These are phyloP conservation scores for Hypoxylon rubiginosum DNA, from an alignment of 2,329 filamentous ascomycete species.

Conservation along the genomic window DNA sequence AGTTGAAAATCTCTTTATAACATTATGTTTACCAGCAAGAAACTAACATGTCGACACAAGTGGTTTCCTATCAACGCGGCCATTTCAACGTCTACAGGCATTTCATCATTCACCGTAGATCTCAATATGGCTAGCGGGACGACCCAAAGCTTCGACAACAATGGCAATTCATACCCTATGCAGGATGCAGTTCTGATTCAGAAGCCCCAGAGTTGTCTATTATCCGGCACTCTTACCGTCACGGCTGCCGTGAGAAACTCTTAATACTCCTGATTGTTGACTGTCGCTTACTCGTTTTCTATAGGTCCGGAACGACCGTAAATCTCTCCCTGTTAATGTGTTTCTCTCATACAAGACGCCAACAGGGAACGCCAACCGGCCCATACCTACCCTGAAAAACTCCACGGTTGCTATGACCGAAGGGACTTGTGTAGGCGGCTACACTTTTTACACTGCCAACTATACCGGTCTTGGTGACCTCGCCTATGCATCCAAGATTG, in stretches of 20 bases:
- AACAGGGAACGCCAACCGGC: slow-evolving; percentile 54
- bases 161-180: slow-evolving; percentile 67
- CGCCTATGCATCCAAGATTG: slow-evolving; percentile 61
- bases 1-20: slow-evolving; percentile 33
- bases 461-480: slow-evolving; percentile 61
- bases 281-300: slow-evolving; percentile 13
- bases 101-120: slow-evolving; percentile 71
- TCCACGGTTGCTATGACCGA: slow-evolving; percentile 57
- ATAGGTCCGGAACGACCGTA: slow-evolving; percentile 62
- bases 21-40: background rate
- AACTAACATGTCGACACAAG: slow-evolving; percentile 40
- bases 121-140: slow-evolving; percentile 64
- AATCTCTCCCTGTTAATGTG: slow-evolving; percentile 57
- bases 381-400: slow-evolving; percentile 58
- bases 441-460: slow-evolving; percentile 62
- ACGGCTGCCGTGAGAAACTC: slow-evolving; percentile 56
- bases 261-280: too few species aligned
- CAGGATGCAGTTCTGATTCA: slow-evolving; percentile 69
- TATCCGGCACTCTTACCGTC: slow-evolving; percentile 60
- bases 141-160: slow-evolving; percentile 66
- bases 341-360: slow-evolving; percentile 60
- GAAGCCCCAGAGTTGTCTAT: slow-evolving; percentile 68
- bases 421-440: slow-evolving; percentile 61
- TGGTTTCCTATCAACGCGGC: slow-evolving; percentile 61
- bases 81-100: slow-evolving; percentile 69